Evolutionary conservation across 768 basidiomycete species (phyloP), one percentile per base, ranked within the genome.

Genomic region (Rhodosporidiobolus sp.): DNA sequence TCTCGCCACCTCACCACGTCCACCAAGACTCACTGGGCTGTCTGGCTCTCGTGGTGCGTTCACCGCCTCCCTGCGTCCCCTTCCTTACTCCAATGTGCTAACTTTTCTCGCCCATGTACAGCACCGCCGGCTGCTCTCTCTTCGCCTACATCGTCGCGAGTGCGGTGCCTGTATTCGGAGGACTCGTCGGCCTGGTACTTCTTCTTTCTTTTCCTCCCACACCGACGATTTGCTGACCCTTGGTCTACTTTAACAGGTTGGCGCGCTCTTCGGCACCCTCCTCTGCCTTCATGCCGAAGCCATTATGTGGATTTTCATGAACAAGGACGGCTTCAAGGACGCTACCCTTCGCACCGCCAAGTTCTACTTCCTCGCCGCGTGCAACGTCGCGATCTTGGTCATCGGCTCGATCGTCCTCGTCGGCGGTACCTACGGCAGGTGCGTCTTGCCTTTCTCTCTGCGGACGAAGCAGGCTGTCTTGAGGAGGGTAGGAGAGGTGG

Each of bases 1-100:
- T 75, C 76, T 22, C 57, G 49, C 26, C 74, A 76, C 60, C 65
- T 78, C 17, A 72, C 66, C 1, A 46, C 28, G 11, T 70, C 64
- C 46, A 73, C 72, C 30, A 34, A 20, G 3, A 54, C 52, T 3
- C 77, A 78, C 61, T 78, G 70, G 70, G 67, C 60, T 14, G 67
- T 65, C 28, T 78, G 78, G 76, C 65, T 75, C 11, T 49, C 49
- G 2, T 69, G 54, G n/a, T n/a, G n/a, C n/a, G n/a, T n/a, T n/a
- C n/a, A n/a, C n/a, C n/a, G n/a, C n/a, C n/a, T n/a, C n/a, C n/a
- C n/a, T n/a, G n/a, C n/a, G n/a, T n/a, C n/a, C n/a, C n/a, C n/a
- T n/a, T n/a, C n/a, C n/a, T n/a, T n/a, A n/a, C n/a, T n/a, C n/a
- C n/a, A n/a, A n/a, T n/a, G n/a, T n/a, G n/a, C n/a, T n/a, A n/a